Conservation (phyloP, 768 basidiomycete species). For the Cubamyces sp. region DNA sequence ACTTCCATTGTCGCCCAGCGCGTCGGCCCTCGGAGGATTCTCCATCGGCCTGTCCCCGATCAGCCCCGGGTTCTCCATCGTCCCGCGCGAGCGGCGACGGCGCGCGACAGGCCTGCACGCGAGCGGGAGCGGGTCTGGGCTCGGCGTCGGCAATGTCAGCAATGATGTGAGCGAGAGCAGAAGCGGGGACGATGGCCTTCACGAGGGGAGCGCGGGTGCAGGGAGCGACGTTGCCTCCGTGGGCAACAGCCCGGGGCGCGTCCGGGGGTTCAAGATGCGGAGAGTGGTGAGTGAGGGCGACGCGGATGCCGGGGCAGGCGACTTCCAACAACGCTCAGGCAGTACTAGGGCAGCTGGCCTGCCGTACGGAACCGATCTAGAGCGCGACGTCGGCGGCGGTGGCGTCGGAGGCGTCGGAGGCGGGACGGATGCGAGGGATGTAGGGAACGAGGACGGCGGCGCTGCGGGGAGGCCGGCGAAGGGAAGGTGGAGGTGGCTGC, state of each 20-base stretch:
- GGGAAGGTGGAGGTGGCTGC: conserved; percentile 37
- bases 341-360: conserved; percentile 7
- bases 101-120: conserved; percentile 42
- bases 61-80: conserved; percentile 77
- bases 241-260: conserved; percentile 4
- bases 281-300: conserved; percentile 27
- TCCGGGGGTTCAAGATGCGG: conserved; percentile 16
- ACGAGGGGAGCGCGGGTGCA: not conserved
- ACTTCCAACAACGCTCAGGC: conserved; percentile 1
- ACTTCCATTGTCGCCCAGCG: conserved; percentile 29
- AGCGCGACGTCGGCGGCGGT: not conserved
- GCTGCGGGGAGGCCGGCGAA: conserved; percentile 17
- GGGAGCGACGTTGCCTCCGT: conserved; percentile 20
- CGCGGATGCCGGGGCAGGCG: conserved; percentile 22
- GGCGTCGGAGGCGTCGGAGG: conserved; percentile 6
- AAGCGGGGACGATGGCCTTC: not conserved
- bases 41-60: conserved; percentile 77
- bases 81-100: conserved; percentile 56
- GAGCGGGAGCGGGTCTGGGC: conserved; percentile 16
- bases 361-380: conserved; percentile 16
- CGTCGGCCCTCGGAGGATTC: conserved; percentile 49
- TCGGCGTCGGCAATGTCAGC: conserved; percentile 19
- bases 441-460: not conserved
- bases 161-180: conserved; percentile 10
- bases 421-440: not conserved